A percentile compares a stretch with the other conserved stretches of the same genome.
Evolutionary conservation across 768 basidiomycete species (phyloP).

Genomic region (Leccinum broughii): DNA sequence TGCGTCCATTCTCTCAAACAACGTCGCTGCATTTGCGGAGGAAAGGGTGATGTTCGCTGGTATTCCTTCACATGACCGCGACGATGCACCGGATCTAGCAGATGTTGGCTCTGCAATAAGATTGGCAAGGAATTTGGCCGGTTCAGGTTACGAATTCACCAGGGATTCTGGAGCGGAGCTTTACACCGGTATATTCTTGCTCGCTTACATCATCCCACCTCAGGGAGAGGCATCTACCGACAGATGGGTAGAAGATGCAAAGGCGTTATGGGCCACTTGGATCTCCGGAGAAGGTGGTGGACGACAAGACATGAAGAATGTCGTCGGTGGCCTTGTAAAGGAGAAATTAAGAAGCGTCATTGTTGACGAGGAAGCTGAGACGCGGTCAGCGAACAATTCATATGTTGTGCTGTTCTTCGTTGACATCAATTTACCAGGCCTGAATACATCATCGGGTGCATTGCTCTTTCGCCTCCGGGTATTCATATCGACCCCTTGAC

Average conservation of each 20-base stretch:
- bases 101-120: slow-evolving; percentile 7
- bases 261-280: slow-evolving; percentile 35
- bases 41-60: slow-evolving; percentile 15
- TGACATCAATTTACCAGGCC: slow-evolving; percentile 37
- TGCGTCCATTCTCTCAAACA: slow-evolving; percentile 18
- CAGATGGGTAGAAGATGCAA: slow-evolving; percentile 24
- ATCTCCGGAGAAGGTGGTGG: slow-evolving; percentile 8
- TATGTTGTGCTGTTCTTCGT: background rate
- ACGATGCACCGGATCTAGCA: background rate
- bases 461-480: slow-evolving; percentile 38
- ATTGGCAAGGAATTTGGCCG: slow-evolving; percentile 16
- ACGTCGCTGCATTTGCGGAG: slow-evolving; percentile 16
- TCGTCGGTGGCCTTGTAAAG: slow-evolving; percentile 40
- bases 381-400: slow-evolving; percentile 31
- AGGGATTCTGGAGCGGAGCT: slow-evolving; percentile 23
- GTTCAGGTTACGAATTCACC: slow-evolving; percentile 22
- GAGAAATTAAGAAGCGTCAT: slow-evolving; percentile 44
- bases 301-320: slow-evolving; percentile 23
- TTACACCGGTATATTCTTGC: slow-evolving; percentile 23
- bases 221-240: slow-evolving; percentile 9
- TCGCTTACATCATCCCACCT: slow-evolving; percentile 21
- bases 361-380: slow-evolving; percentile 33
- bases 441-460: slow-evolving; percentile 43
- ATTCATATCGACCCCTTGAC: slow-evolving; percentile 40
- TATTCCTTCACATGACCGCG: slow-evolving; percentile 2